Percentiles rank a stretch among this genome's conserved stretches.
These are phyloP conservation scores for Phallus indusiatus DNA, from an alignment of 768 basidiomycete genomes.

Conservation along the genomic window DNA sequence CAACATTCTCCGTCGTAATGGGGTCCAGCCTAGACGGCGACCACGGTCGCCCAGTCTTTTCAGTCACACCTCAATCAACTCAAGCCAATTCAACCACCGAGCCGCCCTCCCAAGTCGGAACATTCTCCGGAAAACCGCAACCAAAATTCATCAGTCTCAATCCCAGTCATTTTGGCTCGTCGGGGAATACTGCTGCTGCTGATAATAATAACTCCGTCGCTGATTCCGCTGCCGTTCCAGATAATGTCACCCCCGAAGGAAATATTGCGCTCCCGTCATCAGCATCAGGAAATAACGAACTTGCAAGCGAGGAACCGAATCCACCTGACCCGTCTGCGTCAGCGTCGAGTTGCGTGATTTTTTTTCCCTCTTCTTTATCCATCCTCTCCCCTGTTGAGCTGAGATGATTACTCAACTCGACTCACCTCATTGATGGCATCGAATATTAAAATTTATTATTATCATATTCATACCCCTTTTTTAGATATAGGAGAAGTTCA, in stretches of 20 bases:
- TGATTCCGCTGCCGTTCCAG: neutral
- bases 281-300: neutral
- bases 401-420: too few relatives aligned
- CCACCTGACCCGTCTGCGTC: neutral
- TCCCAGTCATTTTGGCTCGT: conserved; percentile 5
- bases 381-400: neutral
- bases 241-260: neutral
- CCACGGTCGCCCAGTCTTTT: conserved; percentile 6
- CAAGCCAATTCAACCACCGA: neutral
- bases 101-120: neutral
- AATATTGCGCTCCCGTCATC: neutral
- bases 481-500: neutral
- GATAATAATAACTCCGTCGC: neutral
- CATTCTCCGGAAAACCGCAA: conserved; percentile 4
- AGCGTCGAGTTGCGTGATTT: neutral
- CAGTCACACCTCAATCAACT: conserved; percentile 8
- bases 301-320: neutral
- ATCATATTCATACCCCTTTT: neutral
- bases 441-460: neutral
- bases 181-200: neutral
- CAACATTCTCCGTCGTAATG: conserved; percentile 11
- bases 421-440: too few relatives aligned
- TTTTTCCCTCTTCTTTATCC: neutral
- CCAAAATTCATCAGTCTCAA: conserved; percentile 10
- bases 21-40: conserved; percentile 13